These are phyloP conservation scores for Yarrowia deformans DNA, from an alignment of 805 yeast genomes.

Conservation along the genomic window DNA sequence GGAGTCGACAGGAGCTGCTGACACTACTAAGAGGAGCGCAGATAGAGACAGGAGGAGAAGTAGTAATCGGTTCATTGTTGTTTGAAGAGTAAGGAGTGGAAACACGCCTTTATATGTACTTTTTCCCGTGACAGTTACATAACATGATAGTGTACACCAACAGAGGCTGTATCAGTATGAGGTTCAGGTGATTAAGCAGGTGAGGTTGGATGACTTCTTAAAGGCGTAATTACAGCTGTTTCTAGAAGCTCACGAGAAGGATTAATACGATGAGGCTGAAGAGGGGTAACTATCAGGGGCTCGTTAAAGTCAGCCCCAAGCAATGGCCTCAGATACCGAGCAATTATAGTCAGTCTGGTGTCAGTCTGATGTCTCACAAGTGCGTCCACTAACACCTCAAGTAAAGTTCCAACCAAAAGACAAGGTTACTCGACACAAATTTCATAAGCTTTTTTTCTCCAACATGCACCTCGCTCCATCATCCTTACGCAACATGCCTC, in stretches of 20 bases:
- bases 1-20: constrained; percentile 1
- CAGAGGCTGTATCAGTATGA: constrained; percentile 8
- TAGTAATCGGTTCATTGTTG: constrained; percentile 1
- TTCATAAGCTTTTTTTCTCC: not conserved
- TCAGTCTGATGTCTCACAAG: too few relatives aligned
- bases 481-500: not conserved
- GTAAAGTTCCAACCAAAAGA: not conserved
- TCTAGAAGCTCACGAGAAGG: not conserved
- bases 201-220: constrained; percentile 2
- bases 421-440: not conserved
- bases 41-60: not conserved
- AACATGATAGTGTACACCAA: too few relatives aligned
- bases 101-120: too few relatives aligned
- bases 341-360: too few relatives aligned
- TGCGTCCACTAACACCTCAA: too few relatives aligned
- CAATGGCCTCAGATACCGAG: too few relatives aligned
- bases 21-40: not conserved
- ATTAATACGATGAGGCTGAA: too few relatives aligned
- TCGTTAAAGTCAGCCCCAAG: too few relatives aligned
- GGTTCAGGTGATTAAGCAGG: constrained; percentile 7
- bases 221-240: not conserved
- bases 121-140: too few relatives aligned
- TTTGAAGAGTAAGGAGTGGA: not conserved
- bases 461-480: not conserved
- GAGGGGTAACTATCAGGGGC: too few relatives aligned